Evolutionary conservation across 352 stramenopile species (phyloP), one percentile per base, ranked within the genome.

Genomic region (Pythium coloratum): DNA sequence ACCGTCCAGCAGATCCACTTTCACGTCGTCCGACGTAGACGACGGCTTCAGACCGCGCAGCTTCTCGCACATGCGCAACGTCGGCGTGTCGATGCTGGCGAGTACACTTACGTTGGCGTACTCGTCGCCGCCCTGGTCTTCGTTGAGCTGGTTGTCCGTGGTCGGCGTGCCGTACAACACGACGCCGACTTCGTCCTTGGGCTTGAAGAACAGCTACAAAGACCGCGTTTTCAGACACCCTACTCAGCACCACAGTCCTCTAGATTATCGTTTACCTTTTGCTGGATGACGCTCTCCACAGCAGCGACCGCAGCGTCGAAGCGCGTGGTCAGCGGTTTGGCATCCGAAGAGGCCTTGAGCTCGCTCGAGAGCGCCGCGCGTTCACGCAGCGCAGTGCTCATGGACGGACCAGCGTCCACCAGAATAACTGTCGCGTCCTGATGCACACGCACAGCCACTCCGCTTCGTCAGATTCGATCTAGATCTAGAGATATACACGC

Each of bases 131-230:
- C 70, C 84, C 24, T 92, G 76, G 64, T 92, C 79, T 30, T 90
- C 84, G 32, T 92, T 87, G 68, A 94, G 63, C 59, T 91, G 81
- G 57, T 94, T 94, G 47, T 90, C 75, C 44, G 86, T 94, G 73
- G 73, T 79, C 78, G 82, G 71, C 0, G 84, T 89, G 36, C 86
- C 86, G 54, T 89, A 94, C 14, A 84, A 62, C n/a, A 94, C 82
- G 49, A 94, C 80, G 34, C 84, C 84, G 53, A 94, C 64, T 40
- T 94, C 84, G 62, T 94, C 86, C 66, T 93, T 91, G 9, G 84
- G 74, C 51, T 89, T 88, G 68, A 89, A 91, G 51, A 92, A 89
- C 26, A 94, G 69, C 84, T 92, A 51, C 7, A 57, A 18, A 34
- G 30, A 28, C 2, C 2, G 28, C 26, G 20, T 20, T 14, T 9